Base-by-base conservation (phyloP, 768 basidiomycete species). In the Naganishia kalamii region DNA sequence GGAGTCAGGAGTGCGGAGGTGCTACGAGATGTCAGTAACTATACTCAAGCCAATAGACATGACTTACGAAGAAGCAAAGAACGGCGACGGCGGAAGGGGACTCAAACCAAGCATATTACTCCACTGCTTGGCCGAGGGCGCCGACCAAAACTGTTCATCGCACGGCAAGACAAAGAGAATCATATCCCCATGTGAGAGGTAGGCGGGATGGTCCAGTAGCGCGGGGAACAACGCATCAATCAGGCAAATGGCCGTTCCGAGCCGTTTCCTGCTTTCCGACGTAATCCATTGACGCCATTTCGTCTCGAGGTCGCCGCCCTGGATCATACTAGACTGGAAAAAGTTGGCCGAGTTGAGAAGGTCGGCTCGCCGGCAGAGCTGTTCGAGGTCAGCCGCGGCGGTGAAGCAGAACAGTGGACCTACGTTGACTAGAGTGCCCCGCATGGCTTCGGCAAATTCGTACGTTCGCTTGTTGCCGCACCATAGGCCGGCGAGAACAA, bases 381-480 rank as follows among this genome's bases (percentile, higher is more conserved):
- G 23, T 37, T 19, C 5, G 8, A 8, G 50, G 54, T 37, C 2
- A n/a, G 49, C 30, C 29, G 33, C 33, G 33, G 25, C 3, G 11
- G 10, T 12, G 4, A 23, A 15, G 37, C 30, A 29, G 17, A 3
- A 13, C 37, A 5, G 4, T 23, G 29, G 17, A 49, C 62, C 29
- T 12, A 63, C 62, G 25, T 63, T 63, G 50, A 63, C 50, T 5
- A 63, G 23, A 25, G 62, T 63, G 25, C 62, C 62, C 12, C 62
- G 29, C 49, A 50, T 63, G 27, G 62, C 62, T 54, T 63, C 62
- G 8, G 62, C 62, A 29, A 63, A 52, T 37, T 63, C 62, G 41
- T 63, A 63, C 21, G 62, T 63, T 29, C 62, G 62, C 51, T 63
- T 63, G 62, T 63, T 63, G 4, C 62, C 62, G 40, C 49, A 51